Percentiles rank a stretch among this genome's conserved stretches.
phyloP scores from a whole-genome alignment of 2,329 filamentous ascomycete genomes.

The Aaosphaeria arxii region DNA sequence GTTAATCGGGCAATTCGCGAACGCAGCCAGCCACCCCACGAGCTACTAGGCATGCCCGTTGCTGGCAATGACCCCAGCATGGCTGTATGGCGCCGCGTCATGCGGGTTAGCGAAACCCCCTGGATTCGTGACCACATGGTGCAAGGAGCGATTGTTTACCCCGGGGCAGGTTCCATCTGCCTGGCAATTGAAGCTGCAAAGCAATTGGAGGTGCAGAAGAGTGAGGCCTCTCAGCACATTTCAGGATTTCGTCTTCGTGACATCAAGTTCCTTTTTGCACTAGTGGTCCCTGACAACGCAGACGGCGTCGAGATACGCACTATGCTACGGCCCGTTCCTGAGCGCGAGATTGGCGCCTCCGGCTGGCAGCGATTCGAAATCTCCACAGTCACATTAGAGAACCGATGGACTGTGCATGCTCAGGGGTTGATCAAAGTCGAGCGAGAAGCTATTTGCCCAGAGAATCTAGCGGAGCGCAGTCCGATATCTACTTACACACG shows the following conservation, averaged over 20 bases:
- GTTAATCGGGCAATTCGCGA: conserved; percentile 1
- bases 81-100: conserved; percentile 7
- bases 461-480: not conserved
- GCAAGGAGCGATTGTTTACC: conserved; percentile 5
- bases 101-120: conserved; percentile 10
- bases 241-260: conserved; percentile 7
- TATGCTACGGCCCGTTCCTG: conserved; percentile 4
- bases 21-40: conserved; percentile 2
- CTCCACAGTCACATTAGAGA: conserved; percentile 1
- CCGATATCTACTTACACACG: not conserved
- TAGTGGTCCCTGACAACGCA: conserved; percentile 12
- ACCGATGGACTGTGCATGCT: conserved; percentile 3
- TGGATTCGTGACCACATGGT: conserved; percentile 27
- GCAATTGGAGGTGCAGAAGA: conserved; percentile 23
- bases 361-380: conserved; percentile 5
- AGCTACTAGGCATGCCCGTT: conserved; percentile 5
- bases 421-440: conserved; percentile 1
- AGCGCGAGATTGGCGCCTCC: conserved; percentile 2
- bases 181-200: conserved; percentile 1
- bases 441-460: not conserved
- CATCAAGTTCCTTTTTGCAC: conserved; percentile 4
- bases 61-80: not conserved
- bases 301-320: conserved; percentile 13
- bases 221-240: not conserved
- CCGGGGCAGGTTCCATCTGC: conserved; percentile 1